Evolutionary conservation across 805 yeast species (phyloP).

Genomic region (Pichia ethanolica): DNA sequence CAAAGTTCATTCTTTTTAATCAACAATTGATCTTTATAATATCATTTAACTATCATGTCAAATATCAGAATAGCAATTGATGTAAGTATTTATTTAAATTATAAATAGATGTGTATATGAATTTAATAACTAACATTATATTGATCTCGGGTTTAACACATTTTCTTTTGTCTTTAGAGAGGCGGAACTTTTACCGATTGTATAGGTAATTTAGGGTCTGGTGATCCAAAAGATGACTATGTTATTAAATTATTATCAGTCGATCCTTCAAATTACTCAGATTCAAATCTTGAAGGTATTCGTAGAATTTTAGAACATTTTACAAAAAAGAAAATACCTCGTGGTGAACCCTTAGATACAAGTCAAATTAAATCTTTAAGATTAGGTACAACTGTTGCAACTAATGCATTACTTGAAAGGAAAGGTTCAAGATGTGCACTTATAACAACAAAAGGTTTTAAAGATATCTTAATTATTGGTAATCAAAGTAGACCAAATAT

Average conservation of each 20-base stretch:
- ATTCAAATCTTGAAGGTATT: slow-evolving; percentile 91
- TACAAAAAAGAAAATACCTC: slow-evolving; percentile 47
- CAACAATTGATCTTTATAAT: too few relatives aligned
- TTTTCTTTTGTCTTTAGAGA: slow-evolving; percentile 23
- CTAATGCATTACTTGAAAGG: slow-evolving; percentile 87
- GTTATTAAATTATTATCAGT: slow-evolving; percentile 78
- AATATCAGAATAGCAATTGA: slow-evolving; percentile 15
- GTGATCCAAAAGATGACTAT: slow-evolving; percentile 45
- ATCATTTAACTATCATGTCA: neutral
- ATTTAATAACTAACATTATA: neutral
- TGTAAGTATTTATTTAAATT: slow-evolving; percentile 6
- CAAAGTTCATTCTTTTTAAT: too few relatives aligned
- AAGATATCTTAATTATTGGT: slow-evolving; percentile 76
- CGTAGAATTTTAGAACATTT: slow-evolving; percentile 64
- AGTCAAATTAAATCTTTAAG: slow-evolving; percentile 59
- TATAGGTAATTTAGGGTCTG: slow-evolving; percentile 44
- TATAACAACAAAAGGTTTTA: slow-evolving; percentile 81
- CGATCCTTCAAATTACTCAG: slow-evolving; percentile 79
- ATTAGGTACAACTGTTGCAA: slow-evolving; percentile 95
- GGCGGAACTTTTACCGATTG: slow-evolving; percentile 94
- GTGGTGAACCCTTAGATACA: slow-evolving; percentile 54
- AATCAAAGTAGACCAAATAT: slow-evolving; percentile 89
- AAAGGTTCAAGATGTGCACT: slow-evolving; percentile 87
- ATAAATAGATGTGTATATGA: too few relatives aligned
- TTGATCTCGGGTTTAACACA: too few relatives aligned